These are phyloP conservation scores for Russula ochroleuca DNA, from an alignment of 768 basidiomycete species.

Conservation along the genomic window DNA sequence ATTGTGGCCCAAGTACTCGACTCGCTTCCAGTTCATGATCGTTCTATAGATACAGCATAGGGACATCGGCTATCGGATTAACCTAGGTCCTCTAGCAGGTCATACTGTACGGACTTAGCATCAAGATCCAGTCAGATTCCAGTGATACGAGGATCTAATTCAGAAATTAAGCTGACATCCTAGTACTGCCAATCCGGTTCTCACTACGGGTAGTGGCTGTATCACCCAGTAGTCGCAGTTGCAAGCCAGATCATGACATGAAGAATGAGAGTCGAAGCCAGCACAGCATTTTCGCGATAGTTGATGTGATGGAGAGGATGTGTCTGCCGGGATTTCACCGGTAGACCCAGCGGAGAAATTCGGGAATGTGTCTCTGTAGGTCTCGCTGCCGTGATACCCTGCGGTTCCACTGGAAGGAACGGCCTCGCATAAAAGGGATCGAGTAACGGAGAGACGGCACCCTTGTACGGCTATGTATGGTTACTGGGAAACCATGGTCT, in stretches of 20 bases:
- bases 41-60: background rate
- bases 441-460: background rate
- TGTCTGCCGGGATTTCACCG: conserved; percentile 4
- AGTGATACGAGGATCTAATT: conserved; percentile 15
- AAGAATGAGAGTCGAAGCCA: background rate
- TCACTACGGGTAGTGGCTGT: conserved; percentile 15
- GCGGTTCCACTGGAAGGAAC: conserved; percentile 6
- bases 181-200: background rate
- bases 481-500: too few species aligned
- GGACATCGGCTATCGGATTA: background rate
- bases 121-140: conserved; percentile 12
- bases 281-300: conserved; percentile 6
- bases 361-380: background rate
- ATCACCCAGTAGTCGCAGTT: background rate
- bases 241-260: conserved; percentile 13
- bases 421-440: background rate
- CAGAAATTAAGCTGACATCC: background rate
- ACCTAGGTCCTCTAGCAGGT: too few species aligned
- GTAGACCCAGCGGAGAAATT: conserved; percentile 5
- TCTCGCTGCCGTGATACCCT: conserved; percentile 1
- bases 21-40: background rate
- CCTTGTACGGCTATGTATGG: too few species aligned
- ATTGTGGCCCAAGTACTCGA: background rate
- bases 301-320: background rate
- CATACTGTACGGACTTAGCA: background rate